A percentile compares a stretch with the other conserved stretches of the same genome.
Conservation (phyloP, 306 rosid species). For the Leucaena leucocephala region DNA sequence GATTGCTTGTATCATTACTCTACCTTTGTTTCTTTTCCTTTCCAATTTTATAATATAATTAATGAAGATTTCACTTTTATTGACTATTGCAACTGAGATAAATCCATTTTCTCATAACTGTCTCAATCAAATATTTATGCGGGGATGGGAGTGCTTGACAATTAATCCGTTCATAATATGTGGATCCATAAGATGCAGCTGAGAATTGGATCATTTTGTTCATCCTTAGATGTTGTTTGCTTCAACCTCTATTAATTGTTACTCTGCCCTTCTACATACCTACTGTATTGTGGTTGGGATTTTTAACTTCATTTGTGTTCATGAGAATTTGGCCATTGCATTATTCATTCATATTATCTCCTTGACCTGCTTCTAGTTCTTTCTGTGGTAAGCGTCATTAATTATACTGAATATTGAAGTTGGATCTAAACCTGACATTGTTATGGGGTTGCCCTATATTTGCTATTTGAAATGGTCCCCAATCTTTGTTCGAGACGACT, state of each 20-base stretch:
- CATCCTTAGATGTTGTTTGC: background rate
- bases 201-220: background rate
- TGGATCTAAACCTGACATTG: constrained; percentile 27
- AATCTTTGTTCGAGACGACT: constrained; percentile 43
- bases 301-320: background rate
- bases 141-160: constrained; percentile 21
- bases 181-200: background rate
- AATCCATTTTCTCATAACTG: constrained; percentile 38
- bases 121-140: constrained; percentile 26
- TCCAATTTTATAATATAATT: background rate
- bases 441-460: constrained; percentile 6
- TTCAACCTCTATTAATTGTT: background rate
- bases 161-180: constrained; percentile 3
- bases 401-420: background rate
- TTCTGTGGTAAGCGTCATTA: background rate
- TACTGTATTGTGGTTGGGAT: background rate
- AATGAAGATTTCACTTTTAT: constrained; percentile 60
- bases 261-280: background rate
- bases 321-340: constrained; percentile 12
- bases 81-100: constrained; percentile 49
- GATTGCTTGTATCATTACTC: constrained; percentile 39
- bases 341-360: background rate
- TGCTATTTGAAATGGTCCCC: constrained; percentile 42
- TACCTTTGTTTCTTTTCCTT: background rate
- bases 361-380: background rate